Conservation (phyloP, 2,329 filamentous ascomycete species). For the Xylariomycetidae sp. region DNA sequence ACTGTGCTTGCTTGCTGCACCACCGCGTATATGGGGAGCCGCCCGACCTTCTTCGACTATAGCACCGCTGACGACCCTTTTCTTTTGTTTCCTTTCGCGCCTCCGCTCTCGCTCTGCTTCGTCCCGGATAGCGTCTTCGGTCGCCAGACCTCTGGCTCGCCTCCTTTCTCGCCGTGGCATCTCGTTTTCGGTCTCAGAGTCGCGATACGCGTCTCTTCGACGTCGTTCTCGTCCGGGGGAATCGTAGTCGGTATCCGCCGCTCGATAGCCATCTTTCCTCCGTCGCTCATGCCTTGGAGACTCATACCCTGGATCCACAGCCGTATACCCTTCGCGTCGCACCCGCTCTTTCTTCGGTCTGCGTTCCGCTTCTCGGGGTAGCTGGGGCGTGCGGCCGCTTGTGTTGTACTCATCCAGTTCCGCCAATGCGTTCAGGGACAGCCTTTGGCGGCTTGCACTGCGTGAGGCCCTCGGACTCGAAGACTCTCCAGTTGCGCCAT, state of each 20-base stretch:
- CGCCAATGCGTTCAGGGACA: slow-evolving; percentile 54
- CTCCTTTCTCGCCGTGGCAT: slow-evolving; percentile 7
- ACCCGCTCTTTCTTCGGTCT: slow-evolving; percentile 29
- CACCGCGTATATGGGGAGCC: slow-evolving; percentile 36
- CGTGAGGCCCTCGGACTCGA: slow-evolving; percentile 32
- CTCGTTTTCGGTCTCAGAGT: slow-evolving; percentile 19
- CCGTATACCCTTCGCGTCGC: slow-evolving; percentile 18
- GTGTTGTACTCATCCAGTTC: slow-evolving; percentile 58
- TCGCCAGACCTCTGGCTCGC: too few species aligned
- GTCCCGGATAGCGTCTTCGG: slow-evolving; percentile 8
- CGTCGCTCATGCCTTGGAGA: slow-evolving; percentile 18
- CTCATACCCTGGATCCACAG: slow-evolving; percentile 25
- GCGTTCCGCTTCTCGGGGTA: slow-evolving; percentile 39
- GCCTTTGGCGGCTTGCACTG: slow-evolving; percentile 19
- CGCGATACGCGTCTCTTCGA: slow-evolving; percentile 8
- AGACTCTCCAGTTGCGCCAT: slow-evolving; percentile 24
- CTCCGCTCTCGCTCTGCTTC: slow-evolving; percentile 19
- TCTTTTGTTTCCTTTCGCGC: slow-evolving; percentile 40
- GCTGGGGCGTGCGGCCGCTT: slow-evolving; percentile 26
- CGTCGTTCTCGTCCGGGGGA: slow-evolving; percentile 13
- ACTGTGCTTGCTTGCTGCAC: slow-evolving; percentile 28
- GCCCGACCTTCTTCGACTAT: slow-evolving; percentile 61
- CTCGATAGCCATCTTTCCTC: slow-evolving; percentile 9
- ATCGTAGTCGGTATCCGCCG: slow-evolving; percentile 15
- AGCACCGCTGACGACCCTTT: slow-evolving; percentile 63